Conservation (phyloP, 75 land plant genomes). For the Sequoia sempervirens region DNA sequence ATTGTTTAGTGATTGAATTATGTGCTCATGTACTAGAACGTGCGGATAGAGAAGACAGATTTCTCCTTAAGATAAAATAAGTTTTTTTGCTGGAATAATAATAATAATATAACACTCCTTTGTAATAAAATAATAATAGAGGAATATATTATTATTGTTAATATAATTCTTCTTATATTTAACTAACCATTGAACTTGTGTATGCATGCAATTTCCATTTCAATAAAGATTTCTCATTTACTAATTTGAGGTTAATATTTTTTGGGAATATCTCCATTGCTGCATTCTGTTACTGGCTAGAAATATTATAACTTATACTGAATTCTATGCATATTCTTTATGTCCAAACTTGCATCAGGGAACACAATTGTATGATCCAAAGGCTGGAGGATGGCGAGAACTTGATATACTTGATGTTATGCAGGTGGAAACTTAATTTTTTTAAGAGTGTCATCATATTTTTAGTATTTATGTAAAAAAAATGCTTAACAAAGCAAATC, state of each 20-base stretch:
- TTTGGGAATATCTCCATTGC: not conserved
- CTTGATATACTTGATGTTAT: conserved; percentile 99
- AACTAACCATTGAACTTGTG: too few relatives aligned
- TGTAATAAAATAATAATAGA: too few relatives aligned
- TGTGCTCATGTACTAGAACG: not conserved
- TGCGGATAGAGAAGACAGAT: not conserved
- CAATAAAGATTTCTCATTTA: not conserved
- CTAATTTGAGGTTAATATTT: not conserved
- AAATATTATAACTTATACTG: conserved; percentile 5
- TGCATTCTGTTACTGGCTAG: not conserved
- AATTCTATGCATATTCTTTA: not conserved
- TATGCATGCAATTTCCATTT: too few relatives aligned
- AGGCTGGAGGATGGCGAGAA: conserved; percentile 97
- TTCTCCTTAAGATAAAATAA: too few relatives aligned
- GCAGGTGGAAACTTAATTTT: conserved; percentile 55
- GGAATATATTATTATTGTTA: too few relatives aligned
- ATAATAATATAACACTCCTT: too few relatives aligned
- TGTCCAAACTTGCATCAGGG: conserved; percentile 48
- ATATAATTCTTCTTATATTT: too few relatives aligned
- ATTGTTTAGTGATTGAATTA: too few relatives aligned
- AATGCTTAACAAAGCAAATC: not conserved
- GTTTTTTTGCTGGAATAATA: too few relatives aligned
- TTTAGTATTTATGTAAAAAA: not conserved
- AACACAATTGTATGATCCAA: conserved; percentile 99
- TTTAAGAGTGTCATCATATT: not conserved